Evolutionary conservation across 2,329 filamentous ascomycete genomes (phyloP).

Genomic region (Fusarium succisae): DNA sequence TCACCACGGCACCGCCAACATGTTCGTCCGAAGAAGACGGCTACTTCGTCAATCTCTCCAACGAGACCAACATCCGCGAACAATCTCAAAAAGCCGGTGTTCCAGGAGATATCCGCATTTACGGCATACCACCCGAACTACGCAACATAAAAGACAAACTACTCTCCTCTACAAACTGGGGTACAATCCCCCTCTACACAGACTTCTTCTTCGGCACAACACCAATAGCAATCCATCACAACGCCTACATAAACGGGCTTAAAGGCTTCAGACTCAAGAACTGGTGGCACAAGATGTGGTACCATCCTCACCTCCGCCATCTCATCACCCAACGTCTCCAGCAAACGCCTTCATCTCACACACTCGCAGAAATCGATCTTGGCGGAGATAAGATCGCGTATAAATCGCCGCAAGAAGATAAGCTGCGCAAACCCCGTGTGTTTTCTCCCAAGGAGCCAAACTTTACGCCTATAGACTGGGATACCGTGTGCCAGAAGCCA

Average conservation of each 20-base stretch:
- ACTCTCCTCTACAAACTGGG: constrained; percentile 42
- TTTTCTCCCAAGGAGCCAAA: constrained; percentile 38
- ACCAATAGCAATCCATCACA: constrained; percentile 51
- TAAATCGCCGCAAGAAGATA: constrained; percentile 30
- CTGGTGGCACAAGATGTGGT: constrained; percentile 52
- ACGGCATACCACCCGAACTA: constrained; percentile 44
- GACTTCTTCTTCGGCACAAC: constrained; percentile 50
- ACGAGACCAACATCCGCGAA: constrained; percentile 33
- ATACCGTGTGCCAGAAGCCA: constrained; percentile 47
- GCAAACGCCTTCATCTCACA: neutral
- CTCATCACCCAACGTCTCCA: constrained; percentile 43
- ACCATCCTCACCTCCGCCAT: constrained; percentile 45
- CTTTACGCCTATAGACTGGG: constrained; percentile 44
- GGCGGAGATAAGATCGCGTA: constrained; percentile 35
- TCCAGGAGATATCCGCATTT: constrained; percentile 42
- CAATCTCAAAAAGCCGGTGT: constrained; percentile 47
- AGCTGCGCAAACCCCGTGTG: constrained; percentile 22
- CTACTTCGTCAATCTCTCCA: constrained; percentile 45
- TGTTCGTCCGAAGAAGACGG: constrained; percentile 51
- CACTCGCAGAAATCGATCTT: constrained; percentile 26
- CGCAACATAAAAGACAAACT: constrained; percentile 11
- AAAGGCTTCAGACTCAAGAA: constrained; percentile 46
- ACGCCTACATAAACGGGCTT: constrained; percentile 47
- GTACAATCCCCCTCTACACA: constrained; percentile 47
- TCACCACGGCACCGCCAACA: constrained; percentile 49